A percentile compares a stretch with the other conserved stretches of the same genome.
phyloP scores from a whole-genome alignment of 306 rosid species.

The Acacia confusa region DNA sequence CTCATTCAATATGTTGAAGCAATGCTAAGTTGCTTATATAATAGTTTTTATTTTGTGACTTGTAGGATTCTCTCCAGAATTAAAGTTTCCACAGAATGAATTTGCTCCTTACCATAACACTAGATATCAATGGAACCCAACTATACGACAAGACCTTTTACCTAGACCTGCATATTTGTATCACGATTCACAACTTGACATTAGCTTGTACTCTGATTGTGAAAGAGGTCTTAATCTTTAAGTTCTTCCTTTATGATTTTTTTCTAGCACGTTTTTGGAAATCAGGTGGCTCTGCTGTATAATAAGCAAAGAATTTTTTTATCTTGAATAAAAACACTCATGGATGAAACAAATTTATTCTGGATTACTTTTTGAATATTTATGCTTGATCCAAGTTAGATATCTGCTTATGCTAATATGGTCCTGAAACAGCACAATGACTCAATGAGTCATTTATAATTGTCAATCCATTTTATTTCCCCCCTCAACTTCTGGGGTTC shows the following conservation, averaged over 20 bases:
- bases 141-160: slow-evolving; percentile 47
- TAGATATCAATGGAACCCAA: slow-evolving; percentile 83
- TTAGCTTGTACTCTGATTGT: not conserved
- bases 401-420: not conserved
- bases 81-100: slow-evolving; percentile 79
- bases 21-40: slow-evolving; percentile 28
- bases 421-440: not conserved
- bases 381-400: not conserved
- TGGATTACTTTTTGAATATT: not conserved
- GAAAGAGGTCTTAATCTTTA: not conserved
- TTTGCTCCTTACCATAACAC: slow-evolving; percentile 65
- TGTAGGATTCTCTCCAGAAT: slow-evolving; percentile 86
- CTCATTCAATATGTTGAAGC: slow-evolving; percentile 4
- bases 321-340: not conserved
- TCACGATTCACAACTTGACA: not conserved
- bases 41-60: slow-evolving; percentile 24
- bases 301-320: not conserved
- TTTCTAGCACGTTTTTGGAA: not conserved
- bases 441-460: not conserved
- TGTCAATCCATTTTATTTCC: not conserved
- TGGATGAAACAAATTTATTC: not conserved
- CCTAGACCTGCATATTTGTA: not conserved
- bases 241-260: not conserved
- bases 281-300: not conserved
- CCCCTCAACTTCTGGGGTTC: not conserved